Percentiles rank a stretch among this genome's conserved stretches.
These are phyloP conservation scores for Mycocentrospora acerina DNA, from an alignment of 2,329 filamentous ascomycete genomes.

Conservation along the genomic window DNA sequence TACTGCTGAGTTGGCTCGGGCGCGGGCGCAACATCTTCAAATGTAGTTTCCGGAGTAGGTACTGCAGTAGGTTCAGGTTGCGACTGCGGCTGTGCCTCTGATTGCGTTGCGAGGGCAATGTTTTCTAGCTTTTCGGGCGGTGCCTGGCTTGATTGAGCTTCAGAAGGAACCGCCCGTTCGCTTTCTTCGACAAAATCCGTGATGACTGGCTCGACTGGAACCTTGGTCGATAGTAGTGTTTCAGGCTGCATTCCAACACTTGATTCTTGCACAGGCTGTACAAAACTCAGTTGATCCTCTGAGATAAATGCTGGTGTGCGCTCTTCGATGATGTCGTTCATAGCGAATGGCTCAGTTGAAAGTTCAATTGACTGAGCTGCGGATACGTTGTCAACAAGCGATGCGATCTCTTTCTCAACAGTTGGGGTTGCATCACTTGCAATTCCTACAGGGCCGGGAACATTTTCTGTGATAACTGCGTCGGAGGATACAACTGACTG, in stretches of 20 bases:
- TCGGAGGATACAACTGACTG: not conserved
- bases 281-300: not conserved
- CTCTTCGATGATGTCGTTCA: slow-evolving; percentile 8
- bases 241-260: too few relatives aligned
- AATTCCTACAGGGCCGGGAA: slow-evolving; percentile 2
- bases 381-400: too few relatives aligned
- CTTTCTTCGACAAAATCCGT: slow-evolving; percentile 1
- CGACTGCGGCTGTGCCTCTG: not conserved
- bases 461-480: not conserved
- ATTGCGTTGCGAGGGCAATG: not conserved
- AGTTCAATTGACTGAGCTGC: too few relatives aligned
- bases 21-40: too few relatives aligned
- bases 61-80: not conserved
- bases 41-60: too few relatives aligned
- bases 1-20: too few relatives aligned
- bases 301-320: slow-evolving; percentile 2
- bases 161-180: not conserved
- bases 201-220: not conserved
- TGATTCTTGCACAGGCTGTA: too few relatives aligned
- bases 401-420: too few relatives aligned
- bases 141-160: slow-evolving; percentile 2
- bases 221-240: slow-evolving; percentile 2
- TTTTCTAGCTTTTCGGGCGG: slow-evolving; percentile 1
- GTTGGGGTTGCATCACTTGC: not conserved
- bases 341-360: not conserved